Base-by-base conservation (phyloP, 805 yeast genomes). In the Torulaspora maleeae region DNA sequence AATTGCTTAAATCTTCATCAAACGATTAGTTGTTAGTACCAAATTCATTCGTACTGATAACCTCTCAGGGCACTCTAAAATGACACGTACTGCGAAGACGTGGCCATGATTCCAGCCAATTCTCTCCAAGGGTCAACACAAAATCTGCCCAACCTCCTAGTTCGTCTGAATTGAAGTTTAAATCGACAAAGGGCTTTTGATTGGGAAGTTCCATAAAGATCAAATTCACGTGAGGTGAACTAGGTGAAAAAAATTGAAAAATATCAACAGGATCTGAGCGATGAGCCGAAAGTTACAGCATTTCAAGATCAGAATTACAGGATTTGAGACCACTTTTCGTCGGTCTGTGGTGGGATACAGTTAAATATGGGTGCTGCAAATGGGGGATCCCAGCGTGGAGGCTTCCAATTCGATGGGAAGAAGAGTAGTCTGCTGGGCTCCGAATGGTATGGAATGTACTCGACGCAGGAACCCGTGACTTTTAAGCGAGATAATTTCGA, bases 401-500 rank as follows among this genome's bases (percentile, higher is more conserved):
- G 49, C 6, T 59, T 60, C 16, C 30, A 47, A 30, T 60, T 46
- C 29, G 44, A 53, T 15, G 49, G 42, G 15, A 41, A 49, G 35
- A 56, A 50, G 27, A 33, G 44, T 13, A 60, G 65, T 37, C 30
- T 58, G 5, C 47, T 63, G 27, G 67, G 68, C 9, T 47, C 38
- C 6, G 51, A 50, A 16, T 64, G 68, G 67, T 43, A 44, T n/a
- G 45, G 56, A 33, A 54, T 64, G 54, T 62, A 60, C 44, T 46
- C 50, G 5, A 54, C 61, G 9, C 49, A 39, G 8, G 47, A 36
- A 12, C 47, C 55, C 13, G 59, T 60, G 2, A 45, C 49, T 3
- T 66, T 65, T 34, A 50, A 44, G 10, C 60, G 49, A 11, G 64
- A 62, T 4, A 86, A 88, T 65, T 88, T 82, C 58, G 81, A 79